Percentiles rank a stretch among this genome's conserved stretches.
Conservation (phyloP, 2,329 filamentous ascomycete genomes). For the Botrytis porri region DNA sequence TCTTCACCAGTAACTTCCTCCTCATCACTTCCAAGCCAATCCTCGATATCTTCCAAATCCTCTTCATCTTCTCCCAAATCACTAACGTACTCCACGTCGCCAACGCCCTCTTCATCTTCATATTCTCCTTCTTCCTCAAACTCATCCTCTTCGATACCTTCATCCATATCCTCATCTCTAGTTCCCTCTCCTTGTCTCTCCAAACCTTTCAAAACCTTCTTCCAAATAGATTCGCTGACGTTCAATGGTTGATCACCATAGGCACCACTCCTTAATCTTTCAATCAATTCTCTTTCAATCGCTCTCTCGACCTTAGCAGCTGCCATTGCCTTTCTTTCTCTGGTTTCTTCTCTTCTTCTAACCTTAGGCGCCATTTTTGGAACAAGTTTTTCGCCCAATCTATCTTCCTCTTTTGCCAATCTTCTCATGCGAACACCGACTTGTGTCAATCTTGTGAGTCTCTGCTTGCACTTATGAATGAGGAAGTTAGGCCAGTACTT, state of each 20-base stretch:
- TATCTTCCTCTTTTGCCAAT: conserved; percentile 83
- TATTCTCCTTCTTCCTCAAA: conserved; percentile 64
- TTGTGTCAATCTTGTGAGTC: conserved; percentile 86
- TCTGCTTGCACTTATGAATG: conserved; percentile 93
- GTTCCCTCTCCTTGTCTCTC: conserved; percentile 82
- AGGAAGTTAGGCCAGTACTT: conserved; percentile 96
- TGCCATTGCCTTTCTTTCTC: conserved; percentile 73
- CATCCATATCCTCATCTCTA: conserved; percentile 83
- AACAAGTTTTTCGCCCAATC: conserved; percentile 83
- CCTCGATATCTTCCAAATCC: conserved; percentile 77
- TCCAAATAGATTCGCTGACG: conserved; percentile 93
- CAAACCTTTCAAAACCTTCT: conserved; percentile 88
- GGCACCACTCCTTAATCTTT: conserved; percentile 83
- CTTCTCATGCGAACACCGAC: conserved; percentile 78
- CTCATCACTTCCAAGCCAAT: conserved; percentile 75
- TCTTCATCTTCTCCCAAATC: conserved; percentile 84
- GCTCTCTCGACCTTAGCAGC: conserved; percentile 93
- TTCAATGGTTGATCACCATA: conserved; percentile 95
- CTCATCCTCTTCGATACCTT: conserved; percentile 77
- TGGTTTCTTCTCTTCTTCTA: conserved; percentile 67
- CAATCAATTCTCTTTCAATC: conserved; percentile 92
- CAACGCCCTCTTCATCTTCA: conserved; percentile 62
- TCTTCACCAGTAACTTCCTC: conserved; percentile 45
- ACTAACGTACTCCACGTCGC: conserved; percentile 86
- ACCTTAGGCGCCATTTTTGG: conserved; percentile 91